Evolutionary conservation across 495 filamentous ascomycete species (phyloP), one percentile per base, ranked within the genome.

Genomic region (Aspergillus kassunensis): DNA sequence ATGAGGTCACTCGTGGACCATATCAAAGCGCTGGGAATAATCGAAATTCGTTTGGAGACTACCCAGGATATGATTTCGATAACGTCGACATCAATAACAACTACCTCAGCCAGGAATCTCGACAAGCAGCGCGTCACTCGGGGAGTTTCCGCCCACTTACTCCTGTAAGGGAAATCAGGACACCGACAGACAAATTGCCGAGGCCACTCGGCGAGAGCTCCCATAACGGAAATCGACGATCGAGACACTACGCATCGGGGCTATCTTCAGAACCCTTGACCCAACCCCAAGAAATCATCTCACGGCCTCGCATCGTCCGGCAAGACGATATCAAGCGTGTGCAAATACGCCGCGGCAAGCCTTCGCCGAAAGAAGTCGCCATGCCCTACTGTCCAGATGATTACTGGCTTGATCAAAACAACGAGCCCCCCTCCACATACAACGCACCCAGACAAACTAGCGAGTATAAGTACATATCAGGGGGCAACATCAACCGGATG

Each of bases 251-350:
- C 31, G 49, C 54, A 10, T 35, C 29, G 23, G 36, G 30, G 19
- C 56, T 49, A 9, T 24, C 47, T 18, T 9, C 30, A 20, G 36
- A 39, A 21, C 46, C 50, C 7, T 29, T 62, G 9, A 59, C 42
- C 7, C 53, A 58, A 25, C 35, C 50, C 6, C 53, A 57, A 19
- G 68, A 73, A 35, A 62, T 70, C 7, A 53, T 71, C 6, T 68
- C 68, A 3, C 50, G 59, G 7, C 70, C 70, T 6, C 68, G 68
- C 9, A 63, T 71, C 25, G 59, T 71, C 19, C 57, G 60, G 10
- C 61, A 54, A 13, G 63, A 70, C 24, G 70, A 73, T 37, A 73
- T 73, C 37, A 70, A 63, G 43, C 58, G 64, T 11, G 65, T 73
- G 1, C 52, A 71, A 19, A 64, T 70, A 27, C 62, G 65, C 21